phyloP scores from a whole-genome alignment of 2,329 filamentous ascomycete genomes.

The Ceratocystis albifundus region DNA sequence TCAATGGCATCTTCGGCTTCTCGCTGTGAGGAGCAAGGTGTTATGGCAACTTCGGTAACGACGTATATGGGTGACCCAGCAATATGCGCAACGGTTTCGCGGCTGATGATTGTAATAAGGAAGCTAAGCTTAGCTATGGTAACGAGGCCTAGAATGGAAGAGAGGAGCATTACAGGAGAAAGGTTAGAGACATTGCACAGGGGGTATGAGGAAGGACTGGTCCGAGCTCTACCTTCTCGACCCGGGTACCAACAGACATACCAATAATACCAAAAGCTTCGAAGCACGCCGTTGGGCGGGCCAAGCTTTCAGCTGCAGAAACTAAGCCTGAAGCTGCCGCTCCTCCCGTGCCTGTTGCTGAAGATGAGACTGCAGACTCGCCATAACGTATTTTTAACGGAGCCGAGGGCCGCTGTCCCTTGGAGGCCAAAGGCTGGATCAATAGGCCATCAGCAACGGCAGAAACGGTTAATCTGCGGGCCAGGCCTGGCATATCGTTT shows the following conservation, averaged over 20 bases:
- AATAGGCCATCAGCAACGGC: constrained; percentile 74
- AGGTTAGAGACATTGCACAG: neutral
- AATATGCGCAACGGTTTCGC: constrained; percentile 80
- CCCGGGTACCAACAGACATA: constrained; percentile 28
- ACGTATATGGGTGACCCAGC: constrained; percentile 73
- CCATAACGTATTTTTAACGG: constrained; percentile 61
- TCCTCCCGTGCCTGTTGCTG: neutral
- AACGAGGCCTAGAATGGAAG: constrained; percentile 54
- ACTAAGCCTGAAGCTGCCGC: neutral
- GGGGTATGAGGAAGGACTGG: too few relatives aligned
- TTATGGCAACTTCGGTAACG: constrained; percentile 80
- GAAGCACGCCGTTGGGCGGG: constrained; percentile 40
- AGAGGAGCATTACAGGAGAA: neutral
- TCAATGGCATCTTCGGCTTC: constrained; percentile 64
- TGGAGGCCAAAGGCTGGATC: constrained; percentile 57
- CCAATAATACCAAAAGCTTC: constrained; percentile 51
- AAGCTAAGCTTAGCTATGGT: constrained; percentile 72
- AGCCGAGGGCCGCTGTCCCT: constrained; percentile 44
- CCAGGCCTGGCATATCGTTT: constrained; percentile 62
- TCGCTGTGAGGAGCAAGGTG: constrained; percentile 64
- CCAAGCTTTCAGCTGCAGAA: constrained; percentile 31
- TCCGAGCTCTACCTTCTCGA: too few relatives aligned
- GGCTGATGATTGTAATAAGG: constrained; percentile 73
- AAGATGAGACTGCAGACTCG: constrained; percentile 30
- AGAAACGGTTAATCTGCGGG: constrained; percentile 68